These are phyloP conservation scores for Tetrapisispora fleetii DNA, from an alignment of 805 yeast species.

Conservation along the genomic window DNA sequence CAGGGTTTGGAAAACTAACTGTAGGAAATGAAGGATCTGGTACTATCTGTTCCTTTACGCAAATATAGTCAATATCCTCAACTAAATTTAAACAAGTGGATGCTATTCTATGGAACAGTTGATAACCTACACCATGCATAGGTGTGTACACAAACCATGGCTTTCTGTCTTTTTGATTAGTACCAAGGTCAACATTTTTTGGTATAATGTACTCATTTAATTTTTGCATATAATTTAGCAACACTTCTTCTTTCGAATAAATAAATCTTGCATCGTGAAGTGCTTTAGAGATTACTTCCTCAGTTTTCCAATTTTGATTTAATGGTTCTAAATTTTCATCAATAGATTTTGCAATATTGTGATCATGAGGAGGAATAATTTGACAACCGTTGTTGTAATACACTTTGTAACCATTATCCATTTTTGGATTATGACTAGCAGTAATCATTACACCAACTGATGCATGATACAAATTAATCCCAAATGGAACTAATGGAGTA, in stretches of 20 bases:
- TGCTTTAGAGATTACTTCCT: conserved; percentile 29
- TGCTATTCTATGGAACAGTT: conserved; percentile 37
- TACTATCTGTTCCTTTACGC: conserved; percentile 52
- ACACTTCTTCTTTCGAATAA: conserved; percentile 35
- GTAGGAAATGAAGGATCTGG: conserved; percentile 88
- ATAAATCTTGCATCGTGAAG: conserved; percentile 23
- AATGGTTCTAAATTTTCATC: conserved; percentile 53
- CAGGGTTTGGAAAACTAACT: conserved; percentile 89
- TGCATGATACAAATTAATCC: conserved; percentile 52
- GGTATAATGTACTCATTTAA: conserved; percentile 29
- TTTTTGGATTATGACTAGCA: conserved; percentile 78
- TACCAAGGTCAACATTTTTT: background rate
- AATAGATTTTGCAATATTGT: conserved; percentile 56
- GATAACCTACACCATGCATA: conserved; percentile 88
- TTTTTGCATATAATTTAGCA: conserved; percentile 33
- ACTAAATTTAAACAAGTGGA: conserved; percentile 28
- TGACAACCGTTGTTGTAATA: conserved; percentile 93
- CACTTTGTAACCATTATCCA: conserved; percentile 90
- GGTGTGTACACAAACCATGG: conserved; percentile 74
- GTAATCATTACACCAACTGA: conserved; percentile 88
- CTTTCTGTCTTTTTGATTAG: conserved; percentile 4
- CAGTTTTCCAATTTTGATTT: conserved; percentile 41
- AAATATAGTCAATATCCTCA: conserved; percentile 27
- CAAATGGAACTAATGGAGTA: conserved; percentile 90
- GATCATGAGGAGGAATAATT: conserved; percentile 86